Evolutionary conservation across 2,329 filamentous ascomycete species (phyloP).

Genomic region (Byssochlamys sp.): DNA sequence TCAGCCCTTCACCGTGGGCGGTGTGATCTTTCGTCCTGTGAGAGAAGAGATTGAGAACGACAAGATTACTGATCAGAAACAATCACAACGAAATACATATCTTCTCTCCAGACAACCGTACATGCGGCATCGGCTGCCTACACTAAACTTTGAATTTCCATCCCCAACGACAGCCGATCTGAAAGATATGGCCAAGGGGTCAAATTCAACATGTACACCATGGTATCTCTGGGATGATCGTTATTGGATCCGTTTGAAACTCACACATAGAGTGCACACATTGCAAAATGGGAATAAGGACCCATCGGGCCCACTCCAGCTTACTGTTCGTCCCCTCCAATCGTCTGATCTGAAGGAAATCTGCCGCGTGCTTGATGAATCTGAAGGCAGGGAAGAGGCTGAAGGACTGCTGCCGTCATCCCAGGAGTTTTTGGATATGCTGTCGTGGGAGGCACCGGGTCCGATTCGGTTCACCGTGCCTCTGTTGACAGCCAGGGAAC

Average conservation of each 20-base stretch:
- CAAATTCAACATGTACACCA: slow-evolving; percentile 3
- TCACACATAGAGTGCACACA: slow-evolving; percentile 11
- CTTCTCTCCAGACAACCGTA: slow-evolving; percentile 30
- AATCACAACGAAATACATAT: slow-evolving; percentile 15
- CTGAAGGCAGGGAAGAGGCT: not conserved
- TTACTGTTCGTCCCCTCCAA: slow-evolving; percentile 35
- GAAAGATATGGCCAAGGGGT: not conserved
- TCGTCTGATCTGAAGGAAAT: slow-evolving; percentile 19
- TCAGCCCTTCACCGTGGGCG: slow-evolving; percentile 41
- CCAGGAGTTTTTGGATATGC: slow-evolving; percentile 3
- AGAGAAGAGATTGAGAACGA: slow-evolving; percentile 2
- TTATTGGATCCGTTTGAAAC: slow-evolving; percentile 45
- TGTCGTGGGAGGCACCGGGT: slow-evolving; percentile 24
- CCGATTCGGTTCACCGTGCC: slow-evolving; percentile 36
- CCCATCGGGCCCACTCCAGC: slow-evolving; percentile 1
- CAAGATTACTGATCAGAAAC: not conserved
- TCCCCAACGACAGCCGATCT: not conserved
- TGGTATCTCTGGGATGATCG: slow-evolving; percentile 46
- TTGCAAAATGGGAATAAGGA: not conserved
- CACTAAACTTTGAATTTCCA: slow-evolving; percentile 11
- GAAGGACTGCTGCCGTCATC: not conserved
- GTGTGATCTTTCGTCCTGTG: slow-evolving; percentile 40
- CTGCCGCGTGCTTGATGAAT: slow-evolving; percentile 6
- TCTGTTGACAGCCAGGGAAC: slow-evolving; percentile 14
- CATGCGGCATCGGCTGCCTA: slow-evolving; percentile 17